Conservation (phyloP, 2,329 filamentous ascomycete species). For the Xylaria sp. region DNA sequence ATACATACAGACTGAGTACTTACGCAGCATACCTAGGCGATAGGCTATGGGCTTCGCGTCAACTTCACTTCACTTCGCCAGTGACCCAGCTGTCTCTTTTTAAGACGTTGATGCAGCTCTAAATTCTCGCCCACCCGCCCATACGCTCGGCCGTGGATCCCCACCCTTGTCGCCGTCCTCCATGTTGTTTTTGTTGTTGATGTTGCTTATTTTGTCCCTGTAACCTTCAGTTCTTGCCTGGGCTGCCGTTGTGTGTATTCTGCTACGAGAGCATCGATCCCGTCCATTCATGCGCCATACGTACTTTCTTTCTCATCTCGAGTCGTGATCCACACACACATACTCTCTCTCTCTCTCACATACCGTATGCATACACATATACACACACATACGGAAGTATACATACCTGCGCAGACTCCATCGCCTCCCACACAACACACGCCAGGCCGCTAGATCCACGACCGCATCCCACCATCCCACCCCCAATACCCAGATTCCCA, state of each 20-base stretch:
- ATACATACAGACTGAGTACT: too few species aligned
- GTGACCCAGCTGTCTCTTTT: conserved; percentile 10
- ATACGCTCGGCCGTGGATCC: conserved; percentile 19
- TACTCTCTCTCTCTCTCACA: too few species aligned
- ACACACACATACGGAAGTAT: conserved; percentile 10
- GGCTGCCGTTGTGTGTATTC: conserved; percentile 32
- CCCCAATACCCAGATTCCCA: conserved; percentile 21
- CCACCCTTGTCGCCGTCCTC: conserved; percentile 30
- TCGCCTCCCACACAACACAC: conserved; percentile 36
- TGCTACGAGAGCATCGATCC: conserved; percentile 39
- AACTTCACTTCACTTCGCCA: conserved; percentile 7
- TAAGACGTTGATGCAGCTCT: conserved; percentile 19
- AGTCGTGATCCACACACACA: conserved; percentile 11
- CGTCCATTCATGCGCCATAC: conserved; percentile 36
- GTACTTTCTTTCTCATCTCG: conserved; percentile 7
- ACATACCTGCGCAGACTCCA: conserved; percentile 24
- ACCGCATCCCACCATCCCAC: conserved; percentile 38
- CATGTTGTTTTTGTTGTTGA: conserved; percentile 19
- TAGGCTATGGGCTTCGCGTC: neutral
- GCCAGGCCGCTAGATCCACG: conserved; percentile 44
- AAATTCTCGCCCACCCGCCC: conserved; percentile 2
- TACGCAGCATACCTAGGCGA: neutral
- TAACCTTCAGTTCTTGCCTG: conserved; percentile 22
- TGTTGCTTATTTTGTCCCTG: conserved; percentile 22
- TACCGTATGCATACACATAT: conserved; percentile 30